Base-by-base conservation (phyloP, 2,329 filamentous ascomycete genomes). In the Chaetomiaceae sp. region DNA sequence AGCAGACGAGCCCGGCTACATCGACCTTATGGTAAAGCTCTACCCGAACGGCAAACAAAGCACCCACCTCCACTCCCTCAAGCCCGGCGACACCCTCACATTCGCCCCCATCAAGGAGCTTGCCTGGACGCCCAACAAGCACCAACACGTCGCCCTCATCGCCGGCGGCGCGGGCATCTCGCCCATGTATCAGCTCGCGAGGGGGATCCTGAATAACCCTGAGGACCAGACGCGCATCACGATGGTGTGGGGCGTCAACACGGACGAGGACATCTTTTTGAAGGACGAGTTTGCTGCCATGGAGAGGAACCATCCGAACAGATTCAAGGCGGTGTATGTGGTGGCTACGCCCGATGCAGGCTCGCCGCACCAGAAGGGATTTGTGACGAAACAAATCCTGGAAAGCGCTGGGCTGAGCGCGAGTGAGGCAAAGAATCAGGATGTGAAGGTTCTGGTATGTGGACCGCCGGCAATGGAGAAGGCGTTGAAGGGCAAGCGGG, bases 161-260 rank as follows among this genome's bases (percentile, higher is more conserved):
- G 86, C 86, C 0, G 86, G 86, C 40, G 86, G 86, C 11, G 84
- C 84, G 0, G 86, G 86, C 16, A 87, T 90, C 58, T 89, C 85
- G 0, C 86, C 86, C 0, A 77, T 85, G 58, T 87, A 81, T 64
- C 82, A 86, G 64, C 75, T 87, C 2, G 73, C 79, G 2, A 78
- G 75, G 44, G 80, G 80, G 2, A 84, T 87, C 51, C 70, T 86
- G n/a, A 67, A 71, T 40, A 80, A 87, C 62, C 76, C 82, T 0
- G 67, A 74, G 1, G 85, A 89, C 60, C 72, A 71, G 54, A 89
- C 86, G 1, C 75, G 74, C 48, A 73, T 89, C 38, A 82, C 79
- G 0, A 74, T 89, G 1, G 71, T 89, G 0, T 86, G 82, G 62
- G 85, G 84, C 30, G 82, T 82, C 54, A 86, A 87, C 58, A 77